Evolutionary conservation across 768 basidiomycete genomes (phyloP), one percentile per base, ranked within the genome.

Genomic region (Lentinula sp.): DNA sequence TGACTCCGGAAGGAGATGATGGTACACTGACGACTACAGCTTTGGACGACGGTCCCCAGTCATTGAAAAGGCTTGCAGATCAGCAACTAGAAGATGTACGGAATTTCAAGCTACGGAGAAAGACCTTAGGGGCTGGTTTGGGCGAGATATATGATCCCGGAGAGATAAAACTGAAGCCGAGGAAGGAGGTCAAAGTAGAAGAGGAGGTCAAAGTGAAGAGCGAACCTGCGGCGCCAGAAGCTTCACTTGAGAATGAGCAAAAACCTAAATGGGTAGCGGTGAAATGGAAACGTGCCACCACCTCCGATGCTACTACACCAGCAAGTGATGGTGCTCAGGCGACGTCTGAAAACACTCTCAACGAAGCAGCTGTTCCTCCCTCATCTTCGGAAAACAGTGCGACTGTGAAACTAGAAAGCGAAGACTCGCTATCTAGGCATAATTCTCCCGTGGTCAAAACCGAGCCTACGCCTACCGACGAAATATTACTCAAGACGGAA

Each of bases 121-220:
- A 85, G 74, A 84, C 78, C 0, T 69, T 82, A 48, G 73, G 71
- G 1, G 71, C 77, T 0, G 90, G 88, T 6, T 76, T 91, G 10
- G 91, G 88, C 11, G 88, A 92, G 65, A 82, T 91, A 32, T 95
- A 91, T 65, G 93, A 96, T 70, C 90, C 89, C 3, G 87, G 85
- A 1, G 67, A 84, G 21, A 84, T 92, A 52, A 74, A 83, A 34
- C 80, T 91, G 66, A 85, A 86, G 69, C 64, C 83, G 35, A 88
- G 86, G 73, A 85, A 82, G 74, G 80, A 80, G 5, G 21, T 28
- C 18, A 57, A 53, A 37, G 50, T 28, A 16, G 42, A 40, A 37
- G 55, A 35, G 15, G 42, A 40, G 15, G 60, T 58, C 13, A 52
- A 60, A 51, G 28, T 65, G 4, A 35, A 34, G 35, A 28, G 10